Evolutionary conservation across 768 basidiomycete genomes (phyloP), one percentile per base, ranked within the genome.

Genomic region (Leccinum longicurvipes): DNA sequence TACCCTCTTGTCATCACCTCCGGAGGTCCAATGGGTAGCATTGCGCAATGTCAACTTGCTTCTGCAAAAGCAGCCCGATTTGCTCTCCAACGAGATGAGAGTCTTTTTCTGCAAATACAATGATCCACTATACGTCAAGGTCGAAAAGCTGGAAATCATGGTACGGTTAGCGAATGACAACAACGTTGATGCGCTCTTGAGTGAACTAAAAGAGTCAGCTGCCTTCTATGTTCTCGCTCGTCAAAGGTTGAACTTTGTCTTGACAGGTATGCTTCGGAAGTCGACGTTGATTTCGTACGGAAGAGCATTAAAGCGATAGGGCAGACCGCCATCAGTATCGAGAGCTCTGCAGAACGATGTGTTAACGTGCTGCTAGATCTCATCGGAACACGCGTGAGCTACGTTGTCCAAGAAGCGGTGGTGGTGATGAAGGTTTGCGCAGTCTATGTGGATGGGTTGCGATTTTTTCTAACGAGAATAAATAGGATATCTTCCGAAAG

Each of bases 81-180:
- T 97, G 56, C 82, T 99, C 9, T 83, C 88, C 7, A 97, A 91
- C 72, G 96, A 99, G 72, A 95, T 99, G 92, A 83, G 95, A 45
- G 97, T 99, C 19, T 99, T 99, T 72, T 99, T 98, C 79, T 98
- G 96, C 85, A 99, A 99, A 73, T 98, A 99, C 75, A 98, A 98
- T 67, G 96, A 99, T 67, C 96, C 96, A 6, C 76, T 96, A n/a
- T 99, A 98, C 66, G 95, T 98, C 70, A 99, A 99, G 73, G 84
- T 98, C 51, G 97, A 98, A 73, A 98, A 99, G 73, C 75, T 99
- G 61, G 97, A 98, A 63, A 97, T 98, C 68, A 99, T 99, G 97
- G 91, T 98, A 50, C 81, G 93, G 53, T 76, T 99, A 54, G 94
- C 93, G 12, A 82, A 79, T 21, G 96, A 98, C 59, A 86, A 82